Percentiles rank a stretch among this genome's conserved stretches.
Conservation (phyloP, 352 stramenopile genomes). For the Pythium phragmitis region DNA sequence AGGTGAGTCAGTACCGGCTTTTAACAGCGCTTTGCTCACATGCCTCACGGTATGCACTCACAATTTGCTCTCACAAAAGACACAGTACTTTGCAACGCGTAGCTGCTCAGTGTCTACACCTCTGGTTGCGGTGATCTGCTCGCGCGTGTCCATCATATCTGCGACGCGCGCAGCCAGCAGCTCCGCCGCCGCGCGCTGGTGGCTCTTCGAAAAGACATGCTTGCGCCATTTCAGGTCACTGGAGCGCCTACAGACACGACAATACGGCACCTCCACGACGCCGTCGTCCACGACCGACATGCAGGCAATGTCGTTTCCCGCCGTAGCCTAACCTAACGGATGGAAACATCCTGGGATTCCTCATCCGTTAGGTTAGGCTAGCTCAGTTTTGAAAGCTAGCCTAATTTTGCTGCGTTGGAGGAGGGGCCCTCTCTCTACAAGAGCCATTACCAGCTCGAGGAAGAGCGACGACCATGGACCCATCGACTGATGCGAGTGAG, state of each 20-base stretch:
- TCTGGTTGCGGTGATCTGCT: neutral
- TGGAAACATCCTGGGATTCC: too few species aligned
- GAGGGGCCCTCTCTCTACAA: constrained; percentile 27
- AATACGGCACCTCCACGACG: constrained; percentile 45
- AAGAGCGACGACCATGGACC: constrained; percentile 12
- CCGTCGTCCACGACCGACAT: constrained; percentile 12
- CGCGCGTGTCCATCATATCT: constrained; percentile 25
- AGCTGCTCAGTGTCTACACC: neutral
- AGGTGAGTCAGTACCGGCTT: neutral
- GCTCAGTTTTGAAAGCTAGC: neutral
- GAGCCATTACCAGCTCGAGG: constrained; percentile 6
- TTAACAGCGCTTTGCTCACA: neutral
- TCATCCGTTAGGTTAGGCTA: neutral
- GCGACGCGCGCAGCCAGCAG: constrained; percentile 38
- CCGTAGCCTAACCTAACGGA: too few species aligned
- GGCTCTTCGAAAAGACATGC: constrained; percentile 60
- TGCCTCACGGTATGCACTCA: constrained; percentile 12
- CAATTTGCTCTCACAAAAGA: constrained; percentile 42
- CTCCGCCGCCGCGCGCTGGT: constrained; percentile 43
- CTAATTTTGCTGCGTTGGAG: neutral
- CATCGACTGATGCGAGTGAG: neutral
- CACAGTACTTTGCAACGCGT: constrained; percentile 7
- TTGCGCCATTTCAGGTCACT: constrained; percentile 65
- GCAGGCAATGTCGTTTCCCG: neutral
- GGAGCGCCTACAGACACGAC: constrained; percentile 55